These are phyloP conservation scores for Orbilia javanica DNA, from an alignment of 2,329 filamentous ascomycete species.

Conservation along the genomic window DNA sequence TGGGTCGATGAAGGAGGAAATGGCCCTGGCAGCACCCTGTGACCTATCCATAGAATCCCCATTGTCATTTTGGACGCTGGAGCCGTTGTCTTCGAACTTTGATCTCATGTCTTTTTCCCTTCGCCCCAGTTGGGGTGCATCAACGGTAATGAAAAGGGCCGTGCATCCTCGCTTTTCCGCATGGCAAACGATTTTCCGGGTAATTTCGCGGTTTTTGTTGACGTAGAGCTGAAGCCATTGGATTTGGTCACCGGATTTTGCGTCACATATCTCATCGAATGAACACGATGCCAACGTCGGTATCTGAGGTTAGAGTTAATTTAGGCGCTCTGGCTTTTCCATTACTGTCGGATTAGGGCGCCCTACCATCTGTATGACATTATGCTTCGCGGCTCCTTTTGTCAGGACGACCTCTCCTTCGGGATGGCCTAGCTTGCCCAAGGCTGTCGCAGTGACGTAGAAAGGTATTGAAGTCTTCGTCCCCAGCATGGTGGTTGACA, in stretches of 20 bases:
- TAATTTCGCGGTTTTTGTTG: constrained; percentile 94
- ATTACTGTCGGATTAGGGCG: background rate
- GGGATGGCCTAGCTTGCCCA: constrained; percentile 92
- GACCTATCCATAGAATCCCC: constrained; percentile 82
- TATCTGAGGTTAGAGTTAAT: constrained; percentile 68
- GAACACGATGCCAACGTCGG: constrained; percentile 96
- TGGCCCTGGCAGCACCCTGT: constrained; percentile 93
- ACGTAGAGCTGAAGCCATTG: constrained; percentile 99
- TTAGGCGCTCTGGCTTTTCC: background rate
- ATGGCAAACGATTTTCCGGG: constrained; percentile 88
- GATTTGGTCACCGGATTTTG: constrained; percentile 80
- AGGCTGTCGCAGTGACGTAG: constrained; percentile 94
- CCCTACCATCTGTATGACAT: constrained; percentile 87
- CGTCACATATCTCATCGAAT: constrained; percentile 96
- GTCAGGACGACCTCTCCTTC: constrained; percentile 96
- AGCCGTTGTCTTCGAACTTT: constrained; percentile 76
- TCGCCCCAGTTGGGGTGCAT: constrained; percentile 93
- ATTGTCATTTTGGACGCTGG: constrained; percentile 78
- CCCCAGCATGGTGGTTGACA: constrained; percentile 92
- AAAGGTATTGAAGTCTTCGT: constrained; percentile 86
- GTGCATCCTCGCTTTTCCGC: constrained; percentile 93
- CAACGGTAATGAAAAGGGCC: constrained; percentile 97
- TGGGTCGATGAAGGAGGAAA: constrained; percentile 97
- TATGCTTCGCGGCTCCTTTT: constrained; percentile 83
- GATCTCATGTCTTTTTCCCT: constrained; percentile 78